A percentile compares a stretch with the other conserved stretches of the same genome.
phyloP scores from a whole-genome alignment of 345 rosid genomes.

The Populus tremula region DNA sequence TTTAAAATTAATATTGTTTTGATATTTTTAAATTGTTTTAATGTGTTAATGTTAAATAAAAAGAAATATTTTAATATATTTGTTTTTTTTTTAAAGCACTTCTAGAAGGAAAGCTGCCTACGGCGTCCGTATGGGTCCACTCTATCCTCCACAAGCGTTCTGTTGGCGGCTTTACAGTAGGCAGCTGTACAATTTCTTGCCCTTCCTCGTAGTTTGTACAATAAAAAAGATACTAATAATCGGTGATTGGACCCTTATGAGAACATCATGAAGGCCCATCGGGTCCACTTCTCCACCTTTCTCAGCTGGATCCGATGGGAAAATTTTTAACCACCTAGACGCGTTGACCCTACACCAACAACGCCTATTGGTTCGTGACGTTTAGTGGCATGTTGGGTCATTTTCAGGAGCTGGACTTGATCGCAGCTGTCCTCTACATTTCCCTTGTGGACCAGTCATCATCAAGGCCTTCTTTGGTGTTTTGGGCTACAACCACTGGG shows the following conservation, averaged over 20 bases:
- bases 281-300: not conserved
- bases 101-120: not conserved
- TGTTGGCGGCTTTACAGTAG: slow-evolving; percentile 24
- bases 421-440: slow-evolving; percentile 9
- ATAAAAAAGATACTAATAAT: slow-evolving; percentile 7
- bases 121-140: not conserved
- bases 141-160: slow-evolving; percentile 15
- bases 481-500: slow-evolving; percentile 3
- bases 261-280: slow-evolving; percentile 12
- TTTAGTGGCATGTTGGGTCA: slow-evolving; percentile 17
- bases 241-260: slow-evolving; percentile 6
- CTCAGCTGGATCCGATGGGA: slow-evolving; percentile 1
- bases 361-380: not conserved
- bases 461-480: slow-evolving; percentile 2
- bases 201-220: slow-evolving; percentile 4
- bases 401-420: slow-evolving; percentile 28
- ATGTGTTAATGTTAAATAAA: no score
- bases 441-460: slow-evolving; percentile 13
- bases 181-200: slow-evolving; percentile 22
- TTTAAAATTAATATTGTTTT: no score
- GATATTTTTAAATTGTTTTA: accelerated
- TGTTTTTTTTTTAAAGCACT: no score
- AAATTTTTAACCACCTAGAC: slow-evolving; percentile 19
- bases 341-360: slow-evolving; percentile 18
- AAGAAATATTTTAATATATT: no score